Conservation (phyloP, 208 protist genomes). For the Trypanosoma grayi region DNA sequence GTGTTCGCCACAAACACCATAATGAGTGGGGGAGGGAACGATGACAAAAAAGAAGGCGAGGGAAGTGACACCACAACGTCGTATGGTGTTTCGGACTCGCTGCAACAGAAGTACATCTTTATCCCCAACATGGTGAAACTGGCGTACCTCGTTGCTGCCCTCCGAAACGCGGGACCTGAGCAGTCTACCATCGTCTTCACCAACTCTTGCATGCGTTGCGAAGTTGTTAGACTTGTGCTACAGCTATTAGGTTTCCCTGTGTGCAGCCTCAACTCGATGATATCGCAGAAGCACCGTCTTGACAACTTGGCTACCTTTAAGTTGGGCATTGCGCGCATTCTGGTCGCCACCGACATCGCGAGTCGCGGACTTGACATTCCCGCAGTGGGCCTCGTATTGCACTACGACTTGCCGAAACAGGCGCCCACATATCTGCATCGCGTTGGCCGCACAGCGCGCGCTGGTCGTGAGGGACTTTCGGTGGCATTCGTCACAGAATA, state of each 20-base stretch:
- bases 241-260: slow-evolving; percentile 96
- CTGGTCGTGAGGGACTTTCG: slow-evolving; percentile 58
- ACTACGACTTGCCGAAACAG: slow-evolving; percentile 97
- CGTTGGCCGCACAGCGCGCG: slow-evolving; percentile 96
- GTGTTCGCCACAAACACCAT: slow-evolving; percentile 29
- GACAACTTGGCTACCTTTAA: slow-evolving; percentile 98
- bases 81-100: slow-evolving; percentile 41
- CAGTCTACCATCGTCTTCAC: slow-evolving; percentile 86
- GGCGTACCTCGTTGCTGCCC: slow-evolving; percentile 67
- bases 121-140: slow-evolving; percentile 86
- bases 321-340: slow-evolving; percentile 81
- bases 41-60: neutral
- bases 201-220: slow-evolving; percentile 80
- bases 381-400: slow-evolving; percentile 94
- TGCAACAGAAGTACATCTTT: slow-evolving; percentile 70
- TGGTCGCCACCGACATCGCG: slow-evolving; percentile 92
- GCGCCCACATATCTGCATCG: slow-evolving; percentile 97
- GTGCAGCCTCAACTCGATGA: slow-evolving; percentile 96
- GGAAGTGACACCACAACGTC: neutral
- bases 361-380: slow-evolving; percentile 98
- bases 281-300: slow-evolving; percentile 96
- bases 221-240: slow-evolving; percentile 82
- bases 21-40: too few species aligned
- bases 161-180: slow-evolving; percentile 47
- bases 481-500: slow-evolving; percentile 81